These are phyloP conservation scores for Gossypium laxum DNA, from an alignment of 441 rosid genomes.

Conservation along the genomic window DNA sequence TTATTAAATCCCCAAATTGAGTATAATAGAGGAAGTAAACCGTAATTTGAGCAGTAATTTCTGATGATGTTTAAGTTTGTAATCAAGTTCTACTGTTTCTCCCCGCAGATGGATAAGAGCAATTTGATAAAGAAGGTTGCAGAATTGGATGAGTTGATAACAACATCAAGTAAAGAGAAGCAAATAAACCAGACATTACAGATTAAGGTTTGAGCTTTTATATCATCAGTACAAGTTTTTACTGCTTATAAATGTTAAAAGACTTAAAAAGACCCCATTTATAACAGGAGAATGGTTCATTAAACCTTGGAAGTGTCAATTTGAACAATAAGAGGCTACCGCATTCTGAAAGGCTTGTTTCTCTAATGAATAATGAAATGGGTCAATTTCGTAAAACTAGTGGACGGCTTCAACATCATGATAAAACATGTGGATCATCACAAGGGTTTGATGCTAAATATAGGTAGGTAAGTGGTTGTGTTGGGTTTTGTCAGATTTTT, in stretches of 20 bases:
- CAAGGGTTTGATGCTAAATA: constrained; percentile 29
- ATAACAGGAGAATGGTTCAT: constrained; percentile 36
- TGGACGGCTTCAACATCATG: constrained; percentile 22
- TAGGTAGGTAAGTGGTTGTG: constrained; percentile 27
- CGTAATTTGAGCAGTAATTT: constrained; percentile 16
- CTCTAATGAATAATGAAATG: constrained; percentile 44
- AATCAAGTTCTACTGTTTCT: background rate
- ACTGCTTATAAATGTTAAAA: background rate
- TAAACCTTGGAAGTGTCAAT: constrained; percentile 30
- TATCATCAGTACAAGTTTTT: background rate
- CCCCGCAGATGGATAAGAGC: constrained; percentile 57
- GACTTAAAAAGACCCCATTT: background rate
- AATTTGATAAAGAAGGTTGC: constrained; percentile 53
- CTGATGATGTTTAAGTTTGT: background rate
- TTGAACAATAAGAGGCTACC: constrained; percentile 30
- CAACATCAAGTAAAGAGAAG: constrained; percentile 27
- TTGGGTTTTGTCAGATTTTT: background rate
- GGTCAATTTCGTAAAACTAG: constrained; percentile 40
- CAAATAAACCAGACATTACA: constrained; percentile 30
- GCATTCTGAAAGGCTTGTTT: constrained; percentile 49
- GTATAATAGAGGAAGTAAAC: background rate
- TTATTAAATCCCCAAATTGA: background rate
- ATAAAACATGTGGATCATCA: constrained; percentile 20
- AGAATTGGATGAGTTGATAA: constrained; percentile 59
- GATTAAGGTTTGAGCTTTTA: constrained; percentile 25